These are phyloP conservation scores for Tuber indicum DNA, from an alignment of 495 filamentous ascomycete genomes.

Conservation along the genomic window DNA sequence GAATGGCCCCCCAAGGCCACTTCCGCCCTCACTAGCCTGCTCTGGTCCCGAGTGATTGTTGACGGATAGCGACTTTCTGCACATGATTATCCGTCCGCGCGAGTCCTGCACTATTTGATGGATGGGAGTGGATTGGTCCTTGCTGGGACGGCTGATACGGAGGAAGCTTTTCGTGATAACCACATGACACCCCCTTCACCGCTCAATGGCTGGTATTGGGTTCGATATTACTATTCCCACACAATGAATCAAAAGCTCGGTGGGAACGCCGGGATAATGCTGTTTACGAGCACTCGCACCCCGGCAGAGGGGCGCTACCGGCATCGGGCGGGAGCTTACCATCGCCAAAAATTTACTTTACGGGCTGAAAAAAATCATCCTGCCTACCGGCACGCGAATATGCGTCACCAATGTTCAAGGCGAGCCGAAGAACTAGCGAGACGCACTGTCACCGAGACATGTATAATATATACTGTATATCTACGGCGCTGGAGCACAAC, in stretches of 20 bases:
- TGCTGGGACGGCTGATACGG: neutral
- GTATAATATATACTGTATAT: neutral
- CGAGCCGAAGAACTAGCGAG: neutral
- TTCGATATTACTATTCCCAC: neutral
- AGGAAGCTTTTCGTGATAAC: neutral
- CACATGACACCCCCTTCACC: neutral
- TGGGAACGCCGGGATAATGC: neutral
- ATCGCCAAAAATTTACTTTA: neutral
- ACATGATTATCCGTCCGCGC: neutral
- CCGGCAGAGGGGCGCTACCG: neutral
- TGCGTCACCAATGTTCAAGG: neutral
- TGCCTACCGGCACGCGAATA: neutral
- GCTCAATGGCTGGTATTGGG: neutral
- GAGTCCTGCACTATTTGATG: neutral
- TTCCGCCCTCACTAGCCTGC: neutral
- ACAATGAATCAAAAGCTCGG: neutral
- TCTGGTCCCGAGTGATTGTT: neutral
- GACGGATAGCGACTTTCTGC: neutral
- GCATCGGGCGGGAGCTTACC: neutral
- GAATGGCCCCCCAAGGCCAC: neutral
- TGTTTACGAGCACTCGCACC: neutral
- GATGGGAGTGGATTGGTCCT: neutral
- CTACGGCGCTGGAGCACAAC: neutral
- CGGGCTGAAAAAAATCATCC: neutral
- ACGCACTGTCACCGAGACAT: neutral